These are phyloP conservation scores for Crataegus laevigata DNA, from an alignment of 306 rosid species.

Conservation along the genomic window DNA sequence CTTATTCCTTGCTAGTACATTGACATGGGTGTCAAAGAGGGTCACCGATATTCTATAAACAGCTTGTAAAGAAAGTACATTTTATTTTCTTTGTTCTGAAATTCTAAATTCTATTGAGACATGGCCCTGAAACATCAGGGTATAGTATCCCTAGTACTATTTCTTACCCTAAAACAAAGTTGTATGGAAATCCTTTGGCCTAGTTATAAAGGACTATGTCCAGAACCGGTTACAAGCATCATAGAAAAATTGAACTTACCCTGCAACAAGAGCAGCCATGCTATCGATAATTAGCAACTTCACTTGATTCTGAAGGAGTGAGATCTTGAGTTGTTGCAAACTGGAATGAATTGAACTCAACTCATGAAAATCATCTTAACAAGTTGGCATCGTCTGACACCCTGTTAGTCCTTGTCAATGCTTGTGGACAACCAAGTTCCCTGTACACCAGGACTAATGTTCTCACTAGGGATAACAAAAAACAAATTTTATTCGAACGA, in stretches of 20 bases:
- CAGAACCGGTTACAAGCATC: background rate
- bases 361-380: background rate
- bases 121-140: background rate
- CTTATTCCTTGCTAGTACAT: background rate
- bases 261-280: constrained; percentile 78
- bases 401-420: background rate
- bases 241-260: constrained; percentile 42
- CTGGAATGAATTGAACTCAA: constrained; percentile 33
- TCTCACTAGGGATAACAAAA: constrained; percentile 1
- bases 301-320: constrained; percentile 68
- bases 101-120: background rate
- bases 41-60: background rate
- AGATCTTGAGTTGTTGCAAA: constrained; percentile 70
- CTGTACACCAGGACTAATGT: background rate
- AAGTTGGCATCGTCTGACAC: background rate
- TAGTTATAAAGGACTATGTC: background rate
- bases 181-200: background rate
- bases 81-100: background rate
- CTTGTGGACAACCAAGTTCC: background rate
- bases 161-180: background rate
- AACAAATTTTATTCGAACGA: constrained; percentile 3
- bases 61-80: background rate
- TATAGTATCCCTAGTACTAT: background rate
- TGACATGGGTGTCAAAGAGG: background rate
- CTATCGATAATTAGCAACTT: constrained; percentile 85